These are phyloP conservation scores for Elsinoe perseae DNA, from an alignment of 2,329 filamentous ascomycete species.

Conservation along the genomic window DNA sequence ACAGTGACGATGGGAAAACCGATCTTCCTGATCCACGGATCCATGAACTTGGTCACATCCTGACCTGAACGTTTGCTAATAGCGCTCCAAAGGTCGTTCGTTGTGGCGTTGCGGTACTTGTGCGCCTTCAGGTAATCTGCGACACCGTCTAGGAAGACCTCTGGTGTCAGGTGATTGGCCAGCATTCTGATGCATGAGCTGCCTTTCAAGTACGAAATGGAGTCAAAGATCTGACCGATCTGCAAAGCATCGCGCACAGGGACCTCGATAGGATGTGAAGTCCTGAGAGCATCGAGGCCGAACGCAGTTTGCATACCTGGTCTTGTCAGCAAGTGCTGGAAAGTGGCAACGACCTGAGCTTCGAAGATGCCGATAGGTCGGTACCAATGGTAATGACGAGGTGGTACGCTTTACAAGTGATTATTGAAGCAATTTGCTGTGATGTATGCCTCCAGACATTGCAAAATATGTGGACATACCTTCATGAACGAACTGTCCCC, in stretches of 20 bases:
- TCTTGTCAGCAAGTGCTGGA: too few relatives aligned
- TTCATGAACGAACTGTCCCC: constrained; percentile 95
- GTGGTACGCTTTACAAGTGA: too few relatives aligned
- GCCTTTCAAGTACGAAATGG: constrained; percentile 93
- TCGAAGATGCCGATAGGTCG: too few relatives aligned
- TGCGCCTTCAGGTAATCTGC: constrained; percentile 82
- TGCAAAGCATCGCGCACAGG: constrained; percentile 88
- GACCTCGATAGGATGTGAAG: constrained; percentile 93
- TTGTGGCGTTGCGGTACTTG: constrained; percentile 83
- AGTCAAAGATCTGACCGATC: constrained; percentile 96
- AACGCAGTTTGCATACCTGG: constrained; percentile 93
- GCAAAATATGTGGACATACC: too few relatives aligned
- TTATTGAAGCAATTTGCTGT: too few relatives aligned
- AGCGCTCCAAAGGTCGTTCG: constrained; percentile 82
- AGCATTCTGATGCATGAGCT: constrained; percentile 96
- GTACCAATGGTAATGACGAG: too few relatives aligned
- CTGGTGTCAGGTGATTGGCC: constrained; percentile 76
- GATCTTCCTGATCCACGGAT: constrained; percentile 90
- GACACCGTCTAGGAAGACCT: constrained; percentile 85
- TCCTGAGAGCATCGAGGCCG: constrained; percentile 77
- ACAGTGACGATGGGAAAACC: constrained; percentile 88
- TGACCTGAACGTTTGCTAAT: constrained; percentile 79
- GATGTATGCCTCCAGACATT: too few relatives aligned
- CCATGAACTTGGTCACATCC: constrained; percentile 82
- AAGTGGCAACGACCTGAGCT: too few relatives aligned